Base-by-base conservation (phyloP, 306 rosid genomes). In the Cyclanthera cordifolia region DNA sequence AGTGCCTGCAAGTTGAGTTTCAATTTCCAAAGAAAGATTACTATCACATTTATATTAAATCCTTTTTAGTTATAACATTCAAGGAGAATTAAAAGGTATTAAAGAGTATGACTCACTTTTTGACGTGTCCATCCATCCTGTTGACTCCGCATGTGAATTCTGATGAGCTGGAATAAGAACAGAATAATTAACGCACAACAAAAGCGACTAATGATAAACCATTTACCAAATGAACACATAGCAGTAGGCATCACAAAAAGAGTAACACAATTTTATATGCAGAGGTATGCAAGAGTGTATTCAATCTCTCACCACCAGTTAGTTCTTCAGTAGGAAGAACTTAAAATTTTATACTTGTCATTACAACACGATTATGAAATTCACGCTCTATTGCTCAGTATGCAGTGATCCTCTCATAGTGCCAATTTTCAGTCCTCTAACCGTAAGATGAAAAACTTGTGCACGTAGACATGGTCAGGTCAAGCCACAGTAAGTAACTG, bases 41-140 rank as follows among this genome's bases (percentile, higher is more conserved):
- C 7, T 45, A 41, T 47, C 59, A 4, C 53, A 53, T 52, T 13
- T 75, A 21, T 5, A 39, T 43, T 6, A 64, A 64, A 65, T 65
- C 39, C 70, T 65, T 12, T 6, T 45, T 2, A 23, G 41, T 37
- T 57, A 28, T 65, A 45, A 20, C 10, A 65, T 14, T 43, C 30
- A 65, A 5, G 34, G 12, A 45, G 21, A 65, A 65, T 45, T 41
- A 65, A 12, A 17, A 24, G 53, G 37, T 45, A 21, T 14, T 6
- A 45, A 63, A 63, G 20, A 45, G 17, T 14, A 64, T 14, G 39
- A 13, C 70, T 65, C 53, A 87, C 95, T 78, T 83, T 83, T 78
- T 83, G 95, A 72, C 90, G 95, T 13, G 85, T 81, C 90, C 86
- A 87, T 61, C 78, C 84, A 51, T 52, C 79, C 41, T 75, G 86